Conservation (phyloP, 768 basidiomycete genomes). For the Mycena pura region DNA sequence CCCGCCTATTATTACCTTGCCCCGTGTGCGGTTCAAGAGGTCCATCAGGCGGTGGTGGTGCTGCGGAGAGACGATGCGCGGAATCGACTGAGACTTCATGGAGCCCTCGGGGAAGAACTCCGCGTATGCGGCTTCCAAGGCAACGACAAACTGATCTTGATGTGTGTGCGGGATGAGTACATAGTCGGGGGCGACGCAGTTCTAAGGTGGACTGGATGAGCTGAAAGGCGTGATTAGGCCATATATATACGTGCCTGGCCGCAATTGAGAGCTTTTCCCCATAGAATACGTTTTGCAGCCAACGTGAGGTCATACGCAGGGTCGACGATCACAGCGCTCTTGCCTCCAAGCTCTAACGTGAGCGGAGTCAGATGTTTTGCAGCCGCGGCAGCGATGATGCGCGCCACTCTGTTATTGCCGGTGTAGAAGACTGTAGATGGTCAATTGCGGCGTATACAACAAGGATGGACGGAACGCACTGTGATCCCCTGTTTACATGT, state of each 20-base stretch:
- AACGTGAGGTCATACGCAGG: conserved; percentile 50
- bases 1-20: conserved; percentile 62
- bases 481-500: conserved; percentile 7
- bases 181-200: conserved; percentile 66
- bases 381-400: conserved; percentile 41
- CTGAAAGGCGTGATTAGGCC: neutral
- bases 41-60: conserved; percentile 62
- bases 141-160: conserved; percentile 54
- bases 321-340: conserved; percentile 55
- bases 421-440: conserved; percentile 11
- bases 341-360: conserved; percentile 46
- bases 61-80: conserved; percentile 57
- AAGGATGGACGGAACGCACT: conserved; percentile 25
- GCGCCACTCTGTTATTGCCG: conserved; percentile 34
- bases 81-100: conserved; percentile 48
- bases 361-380: conserved; percentile 43
- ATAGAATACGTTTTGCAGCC: conserved; percentile 69
- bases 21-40: conserved; percentile 61
- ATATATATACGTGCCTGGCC: conserved; percentile 55
- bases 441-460: conserved; percentile 24
- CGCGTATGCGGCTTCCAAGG: conserved; percentile 49
- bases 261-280: conserved; percentile 69
- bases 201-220: conserved; percentile 45
- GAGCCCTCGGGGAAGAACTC: conserved; percentile 64
- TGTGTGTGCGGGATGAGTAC: conserved; percentile 46